phyloP scores from a whole-genome alignment of 306 rosid genomes.

The Myrica gale region DNA sequence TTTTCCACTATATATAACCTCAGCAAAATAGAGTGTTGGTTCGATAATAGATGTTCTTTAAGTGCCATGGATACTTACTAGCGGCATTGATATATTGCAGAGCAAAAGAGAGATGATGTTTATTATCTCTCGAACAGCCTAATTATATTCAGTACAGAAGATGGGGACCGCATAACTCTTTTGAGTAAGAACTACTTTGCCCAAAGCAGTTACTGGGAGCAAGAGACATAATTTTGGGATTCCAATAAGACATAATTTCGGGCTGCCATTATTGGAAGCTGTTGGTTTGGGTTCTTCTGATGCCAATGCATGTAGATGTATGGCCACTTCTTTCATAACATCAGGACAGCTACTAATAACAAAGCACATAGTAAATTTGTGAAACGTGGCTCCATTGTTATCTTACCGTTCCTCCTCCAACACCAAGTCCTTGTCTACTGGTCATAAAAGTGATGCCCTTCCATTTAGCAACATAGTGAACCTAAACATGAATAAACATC shows the following conservation, averaged over 20 bases:
- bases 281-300: not conserved
- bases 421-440: slow-evolving; percentile 96
- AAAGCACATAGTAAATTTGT: not conserved
- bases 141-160: not conserved
- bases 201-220: not conserved
- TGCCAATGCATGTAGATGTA: slow-evolving; percentile 4
- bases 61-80: not conserved
- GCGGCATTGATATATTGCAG: not conserved
- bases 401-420: slow-evolving; percentile 96
- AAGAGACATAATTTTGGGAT: not conserved
- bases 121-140: not conserved
- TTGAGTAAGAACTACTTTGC: slow-evolving; percentile 18
- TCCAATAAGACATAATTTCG: not conserved
- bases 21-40: not conserved
- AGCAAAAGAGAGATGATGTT: not conserved
- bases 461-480: slow-evolving; percentile 97
- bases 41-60: not conserved
- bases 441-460: slow-evolving; percentile 90
- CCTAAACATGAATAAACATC: slow-evolving; percentile 45
- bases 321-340: slow-evolving; percentile 7
- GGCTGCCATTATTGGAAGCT: not conserved
- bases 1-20: not conserved
- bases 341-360: slow-evolving; percentile 1
- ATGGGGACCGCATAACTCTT: not conserved
- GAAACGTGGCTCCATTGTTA: slow-evolving; percentile 13